phyloP scores from a whole-genome alignment of 2,329 filamentous ascomycete genomes.

The Seiridium cupressi region DNA sequence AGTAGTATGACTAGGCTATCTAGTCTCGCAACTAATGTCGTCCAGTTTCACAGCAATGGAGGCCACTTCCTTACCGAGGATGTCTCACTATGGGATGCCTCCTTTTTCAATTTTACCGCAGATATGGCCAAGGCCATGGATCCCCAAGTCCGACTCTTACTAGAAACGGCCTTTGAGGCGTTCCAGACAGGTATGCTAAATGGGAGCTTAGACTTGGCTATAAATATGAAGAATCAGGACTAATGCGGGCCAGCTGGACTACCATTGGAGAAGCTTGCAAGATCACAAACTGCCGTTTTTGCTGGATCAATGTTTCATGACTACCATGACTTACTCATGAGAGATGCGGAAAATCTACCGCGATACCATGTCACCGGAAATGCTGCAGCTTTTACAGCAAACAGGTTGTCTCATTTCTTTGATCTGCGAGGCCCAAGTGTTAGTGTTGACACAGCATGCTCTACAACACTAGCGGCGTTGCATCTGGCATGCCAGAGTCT shows the following conservation, averaged over 20 bases:
- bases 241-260: not conserved
- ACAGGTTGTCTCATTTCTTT: constrained; percentile 2
- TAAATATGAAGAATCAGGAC: no score
- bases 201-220: not conserved
- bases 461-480: not conserved
- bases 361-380: constrained; percentile 7
- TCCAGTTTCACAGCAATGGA: constrained; percentile 1
- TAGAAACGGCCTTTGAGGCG: constrained; percentile 5
- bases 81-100: constrained; percentile 4
- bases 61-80: constrained; percentile 1
- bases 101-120: constrained; percentile 8
- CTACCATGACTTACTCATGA: constrained; percentile 6
- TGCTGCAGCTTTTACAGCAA: constrained; percentile 1
- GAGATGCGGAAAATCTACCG: constrained; percentile 3
- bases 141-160: constrained; percentile 2
- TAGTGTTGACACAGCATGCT: constrained; percentile 10
- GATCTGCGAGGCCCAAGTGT: constrained; percentile 2
- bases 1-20: not conserved
- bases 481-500: constrained; percentile 2
- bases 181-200: not conserved
- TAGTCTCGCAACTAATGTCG: not conserved
- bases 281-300: constrained; percentile 6
- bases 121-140: constrained; percentile 8
- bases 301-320: constrained; percentile 1
- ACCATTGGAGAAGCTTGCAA: constrained; percentile 1